Percentiles rank a stretch among this genome's conserved stretches.
These are phyloP conservation scores for Massariosphaeria phaeospora DNA, from an alignment of 495 filamentous ascomycete genomes.

Conservation along the genomic window DNA sequence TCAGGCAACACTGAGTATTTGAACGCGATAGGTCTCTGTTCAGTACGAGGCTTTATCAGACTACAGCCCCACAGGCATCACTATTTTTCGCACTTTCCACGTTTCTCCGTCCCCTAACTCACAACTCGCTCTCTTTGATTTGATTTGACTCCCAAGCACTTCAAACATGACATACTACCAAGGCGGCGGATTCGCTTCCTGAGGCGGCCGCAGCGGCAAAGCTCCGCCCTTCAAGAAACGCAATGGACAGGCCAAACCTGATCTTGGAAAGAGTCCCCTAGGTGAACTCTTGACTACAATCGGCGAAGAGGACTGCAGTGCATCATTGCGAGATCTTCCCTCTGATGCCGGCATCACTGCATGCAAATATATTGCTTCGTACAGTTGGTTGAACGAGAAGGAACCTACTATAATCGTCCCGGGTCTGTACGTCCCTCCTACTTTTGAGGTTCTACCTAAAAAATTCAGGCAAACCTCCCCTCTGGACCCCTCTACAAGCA, in stretches of 20 bases:
- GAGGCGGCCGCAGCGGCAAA: neutral
- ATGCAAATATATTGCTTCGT: constrained; percentile 48
- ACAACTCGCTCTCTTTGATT: neutral
- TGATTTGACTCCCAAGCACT: neutral
- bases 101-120: neutral
- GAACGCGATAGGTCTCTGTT: neutral
- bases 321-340: neutral
- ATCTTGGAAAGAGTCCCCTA: constrained; percentile 10
- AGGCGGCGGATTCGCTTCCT: constrained; percentile 7
- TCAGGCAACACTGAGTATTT: neutral
- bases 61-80: too few relatives aligned
- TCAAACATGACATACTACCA: neutral
- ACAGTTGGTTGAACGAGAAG: constrained; percentile 48
- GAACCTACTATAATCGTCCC: constrained; percentile 49
- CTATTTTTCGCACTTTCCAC: neutral
- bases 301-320: neutral
- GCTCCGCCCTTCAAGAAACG: neutral
- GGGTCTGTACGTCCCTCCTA: constrained; percentile 38
- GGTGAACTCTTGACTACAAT: constrained; percentile 1
- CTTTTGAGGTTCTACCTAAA: neutral
- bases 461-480: constrained; percentile 51
- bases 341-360: constrained; percentile 17
- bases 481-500: constrained; percentile 51
- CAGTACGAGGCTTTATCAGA: neutral
- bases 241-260: neutral